Evolutionary conservation across 495 filamentous ascomycete genomes (phyloP), one percentile per base, ranked within the genome.

Genomic region (Neurospora hispaniola): DNA sequence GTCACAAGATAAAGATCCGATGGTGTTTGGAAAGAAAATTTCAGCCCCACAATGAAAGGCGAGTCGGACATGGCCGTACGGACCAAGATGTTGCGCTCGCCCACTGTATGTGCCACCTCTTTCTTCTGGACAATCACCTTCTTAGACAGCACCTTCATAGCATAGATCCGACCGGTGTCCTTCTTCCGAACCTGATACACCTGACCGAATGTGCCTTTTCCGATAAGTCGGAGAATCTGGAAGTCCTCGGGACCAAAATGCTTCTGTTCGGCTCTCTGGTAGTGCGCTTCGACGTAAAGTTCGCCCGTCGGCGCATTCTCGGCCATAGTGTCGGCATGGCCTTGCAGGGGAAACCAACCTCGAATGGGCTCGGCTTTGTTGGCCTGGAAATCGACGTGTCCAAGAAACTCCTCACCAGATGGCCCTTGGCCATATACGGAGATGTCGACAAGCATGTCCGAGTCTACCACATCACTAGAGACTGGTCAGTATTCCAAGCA

Each of bases 111-210:
- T 20, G 94, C 93, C 59, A 99, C 93, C 82, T 99, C 96, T 82
- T 99, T 99, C 88, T 99, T 99, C 82, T 99, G 96, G 18, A 99
- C 96, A 72, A 99, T 98, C 70, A 99, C 96, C 85, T 98, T 99
- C 87, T 99, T 99, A 12, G 95, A 97, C 27, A 99, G 84, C 3
- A 98, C 94, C 80, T 99, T 99, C 96, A 99, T 99, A 48, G 96
- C 96, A 76, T 98, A 99, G 72, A 99, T 97, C 23, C 96, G 90
- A 75, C 90, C 88, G 2, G 96, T 98, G 79, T 99, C 96, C 85
- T 93, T 96, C 86, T 99, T 98, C 75, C 93, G 92, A n/a, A 98
- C 96, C 77, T 98, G 96, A 77, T 98, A 99, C 4, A 99, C 96
- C 81, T 99, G 96, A n/a, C 96, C 96, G 81, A 99, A 99, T 0